These are phyloP conservation scores for Backusella circina DNA, from an alignment of 192 early-diverging fungal genomes.

Conservation along the genomic window DNA sequence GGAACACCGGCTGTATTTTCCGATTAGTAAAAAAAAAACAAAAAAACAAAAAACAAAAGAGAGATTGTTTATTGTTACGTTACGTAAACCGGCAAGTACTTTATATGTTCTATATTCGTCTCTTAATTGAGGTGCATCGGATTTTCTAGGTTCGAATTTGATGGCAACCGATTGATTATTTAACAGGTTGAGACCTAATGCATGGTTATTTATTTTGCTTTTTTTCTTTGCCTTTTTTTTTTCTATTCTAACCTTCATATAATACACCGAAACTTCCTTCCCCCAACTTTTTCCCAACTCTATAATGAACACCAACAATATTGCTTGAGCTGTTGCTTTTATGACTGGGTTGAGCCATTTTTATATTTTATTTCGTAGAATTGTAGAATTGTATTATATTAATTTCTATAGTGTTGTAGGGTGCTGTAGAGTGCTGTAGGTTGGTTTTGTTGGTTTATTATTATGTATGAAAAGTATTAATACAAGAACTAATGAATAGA, in stretches of 20 bases:
- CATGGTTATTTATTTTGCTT: not conserved
- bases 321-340: slow-evolving; percentile 46
- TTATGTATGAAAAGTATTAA: not conserved
- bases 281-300: slow-evolving; percentile 94
- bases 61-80: slow-evolving; percentile 5
- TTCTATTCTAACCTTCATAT: slow-evolving; percentile 79
- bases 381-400: not conserved
- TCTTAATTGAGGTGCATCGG: slow-evolving; percentile 93
- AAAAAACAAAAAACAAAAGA: no score
- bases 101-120: slow-evolving; percentile 97
- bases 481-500: not conserved
- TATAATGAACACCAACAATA: slow-evolving; percentile 95
- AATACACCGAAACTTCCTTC: slow-evolving; percentile 98
- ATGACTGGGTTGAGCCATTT: not conserved
- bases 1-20: slow-evolving; percentile 76
- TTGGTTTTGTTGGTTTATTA: not conserved
- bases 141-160: slow-evolving; percentile 96
- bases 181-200: slow-evolving; percentile 74
- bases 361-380: not conserved
- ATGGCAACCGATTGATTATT: slow-evolving; percentile 93
- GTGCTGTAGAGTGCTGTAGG: no score
- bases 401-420: not conserved
- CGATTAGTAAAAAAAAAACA: not conserved
- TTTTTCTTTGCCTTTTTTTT: not conserved
- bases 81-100: slow-evolving; percentile 72